A percentile compares a stretch with the other conserved stretches of the same genome.
phyloP scores from a whole-genome alignment of 1,139 yeast genomes.

The Candida sp. region DNA sequence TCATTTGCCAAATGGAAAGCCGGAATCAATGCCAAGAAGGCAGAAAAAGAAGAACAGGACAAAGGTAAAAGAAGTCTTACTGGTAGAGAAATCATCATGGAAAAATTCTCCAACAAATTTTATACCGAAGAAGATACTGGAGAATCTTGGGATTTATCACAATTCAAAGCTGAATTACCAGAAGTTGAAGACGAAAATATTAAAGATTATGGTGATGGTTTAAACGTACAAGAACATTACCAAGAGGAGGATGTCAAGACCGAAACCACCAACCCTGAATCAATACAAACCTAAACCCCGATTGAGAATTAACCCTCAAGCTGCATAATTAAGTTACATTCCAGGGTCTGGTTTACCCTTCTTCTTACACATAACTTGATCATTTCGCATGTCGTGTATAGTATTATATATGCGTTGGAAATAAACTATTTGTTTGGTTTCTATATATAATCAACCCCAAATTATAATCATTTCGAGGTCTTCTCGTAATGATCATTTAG shows the following conservation, averaged over 20 bases:
- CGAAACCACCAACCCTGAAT: neutral
- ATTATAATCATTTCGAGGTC: neutral
- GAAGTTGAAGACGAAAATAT: conserved; percentile 35
- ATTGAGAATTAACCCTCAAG: conserved; percentile 1
- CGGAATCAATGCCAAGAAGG: conserved; percentile 60
- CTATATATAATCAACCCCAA: neutral
- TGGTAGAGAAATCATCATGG: conserved; percentile 80
- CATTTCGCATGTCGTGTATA: conserved; percentile 3
- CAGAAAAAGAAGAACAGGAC: conserved; percentile 54
- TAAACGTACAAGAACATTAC: conserved; percentile 19
- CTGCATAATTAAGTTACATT: conserved; percentile 3
- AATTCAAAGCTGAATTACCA: conserved; percentile 49
- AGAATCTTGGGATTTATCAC: conserved; percentile 71
- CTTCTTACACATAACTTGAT: neutral
- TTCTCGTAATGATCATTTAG: conserved; percentile 1
- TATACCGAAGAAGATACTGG: conserved; percentile 53
- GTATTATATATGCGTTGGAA: neutral
- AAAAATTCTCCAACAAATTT: conserved; percentile 66
- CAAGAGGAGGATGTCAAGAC: conserved; percentile 10
- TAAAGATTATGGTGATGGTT: conserved; percentile 56
- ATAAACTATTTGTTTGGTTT: conserved; percentile 1
- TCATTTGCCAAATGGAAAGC: conserved; percentile 85
- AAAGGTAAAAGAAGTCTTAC: conserved; percentile 49
- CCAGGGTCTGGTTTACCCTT: conserved; percentile 5
- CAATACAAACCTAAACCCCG: neutral